Evolutionary conservation across 176 grass and related monocot genomes (phyloP).

Genomic region (Paspalum vaginatum): DNA sequence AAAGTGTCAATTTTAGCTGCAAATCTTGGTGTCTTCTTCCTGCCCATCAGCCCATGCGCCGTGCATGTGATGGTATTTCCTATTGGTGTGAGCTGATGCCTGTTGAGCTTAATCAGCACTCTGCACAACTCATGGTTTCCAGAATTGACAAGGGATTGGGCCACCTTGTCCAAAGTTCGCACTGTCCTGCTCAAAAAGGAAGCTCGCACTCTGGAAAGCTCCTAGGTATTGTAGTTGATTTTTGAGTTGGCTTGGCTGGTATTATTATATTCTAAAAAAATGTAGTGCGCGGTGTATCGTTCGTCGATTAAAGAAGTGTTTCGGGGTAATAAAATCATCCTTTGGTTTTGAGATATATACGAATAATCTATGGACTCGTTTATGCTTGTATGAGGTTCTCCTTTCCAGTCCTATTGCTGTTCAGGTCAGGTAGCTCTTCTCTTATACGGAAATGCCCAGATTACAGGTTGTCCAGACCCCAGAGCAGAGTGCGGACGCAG

Average conservation of each 20-base stretch:
- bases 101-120: not conserved
- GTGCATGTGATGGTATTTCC: not conserved
- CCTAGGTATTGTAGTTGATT: not conserved
- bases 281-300: no score
- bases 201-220: not conserved
- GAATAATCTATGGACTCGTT: no score
- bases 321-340: no score
- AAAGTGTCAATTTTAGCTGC: conserved; percentile 7
- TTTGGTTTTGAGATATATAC: no score
- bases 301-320: no score
- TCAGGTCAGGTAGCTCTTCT: not conserved
- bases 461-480: not conserved
- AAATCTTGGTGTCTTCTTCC: not conserved
- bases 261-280: no score
- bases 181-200: no score
- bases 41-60: not conserved
- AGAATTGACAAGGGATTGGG: no score
- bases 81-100: not conserved
- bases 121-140: not conserved
- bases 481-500: not conserved
- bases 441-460: not conserved
- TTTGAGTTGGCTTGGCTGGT: not conserved
- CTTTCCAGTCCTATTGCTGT: no score
- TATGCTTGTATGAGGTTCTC: no score
- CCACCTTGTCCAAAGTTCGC: no score